These are phyloP conservation scores for Cladosporium colombiae DNA, from an alignment of 2,329 filamentous ascomycete species.

Conservation along the genomic window DNA sequence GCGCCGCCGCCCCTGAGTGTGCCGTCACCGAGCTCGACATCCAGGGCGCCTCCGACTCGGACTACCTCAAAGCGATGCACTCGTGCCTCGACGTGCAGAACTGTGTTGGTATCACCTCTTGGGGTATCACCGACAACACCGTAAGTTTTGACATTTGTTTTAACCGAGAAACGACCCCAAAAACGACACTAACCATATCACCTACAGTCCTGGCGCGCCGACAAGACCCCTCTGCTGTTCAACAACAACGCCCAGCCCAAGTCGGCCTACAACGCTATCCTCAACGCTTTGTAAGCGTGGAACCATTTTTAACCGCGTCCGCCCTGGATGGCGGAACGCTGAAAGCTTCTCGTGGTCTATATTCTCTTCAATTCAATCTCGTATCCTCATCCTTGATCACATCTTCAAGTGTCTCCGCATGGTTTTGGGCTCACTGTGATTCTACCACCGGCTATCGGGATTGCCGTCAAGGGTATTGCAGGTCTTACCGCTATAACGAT, in stretches of 20 bases:
- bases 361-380: background rate
- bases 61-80: slow-evolving; percentile 57
- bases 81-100: slow-evolving; percentile 60
- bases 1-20: slow-evolving; percentile 55
- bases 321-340: background rate
- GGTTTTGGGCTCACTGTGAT: background rate
- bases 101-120: slow-evolving; percentile 63
- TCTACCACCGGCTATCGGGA: background rate
- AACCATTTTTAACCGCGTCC: background rate
- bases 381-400: background rate
- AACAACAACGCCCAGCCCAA: slow-evolving; percentile 46
- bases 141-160: background rate
- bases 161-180: too few relatives aligned
- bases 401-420: background rate
- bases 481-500: too few relatives aligned
- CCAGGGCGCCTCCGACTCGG: slow-evolving; percentile 53
- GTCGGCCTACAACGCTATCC: slow-evolving; percentile 40
- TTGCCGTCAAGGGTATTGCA: too few relatives aligned
- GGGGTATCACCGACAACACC: slow-evolving; percentile 15
- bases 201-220: slow-evolving; percentile 45
- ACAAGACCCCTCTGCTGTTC: slow-evolving; percentile 44
- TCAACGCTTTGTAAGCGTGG: slow-evolving; percentile 22
- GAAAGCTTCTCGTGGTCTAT: background rate
- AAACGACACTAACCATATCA: slow-evolving; percentile 4
- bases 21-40: slow-evolving; percentile 72